phyloP scores from a whole-genome alignment of 208 protist species.

The Trypanosoma lewisi region DNA sequence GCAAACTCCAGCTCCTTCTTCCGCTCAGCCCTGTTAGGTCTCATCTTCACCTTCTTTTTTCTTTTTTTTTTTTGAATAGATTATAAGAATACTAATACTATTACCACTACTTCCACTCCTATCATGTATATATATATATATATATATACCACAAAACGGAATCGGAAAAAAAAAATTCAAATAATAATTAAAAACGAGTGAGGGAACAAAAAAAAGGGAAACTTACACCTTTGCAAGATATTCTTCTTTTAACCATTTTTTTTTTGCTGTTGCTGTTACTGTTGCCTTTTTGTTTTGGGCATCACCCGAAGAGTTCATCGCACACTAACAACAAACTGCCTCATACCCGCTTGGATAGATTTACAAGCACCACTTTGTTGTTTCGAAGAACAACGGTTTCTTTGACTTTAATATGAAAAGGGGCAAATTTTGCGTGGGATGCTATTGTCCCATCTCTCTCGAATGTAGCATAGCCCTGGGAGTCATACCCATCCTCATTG shows the following conservation, averaged over 20 bases:
- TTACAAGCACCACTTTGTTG: constrained; percentile 56
- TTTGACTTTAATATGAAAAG: constrained; percentile 44
- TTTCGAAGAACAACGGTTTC: constrained; percentile 69
- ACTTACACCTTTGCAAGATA: too few relatives aligned
- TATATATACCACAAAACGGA: too few relatives aligned
- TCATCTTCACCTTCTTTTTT: constrained; percentile 46
- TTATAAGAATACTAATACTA: neutral
- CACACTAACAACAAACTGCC: neutral
- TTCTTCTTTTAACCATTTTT: too few relatives aligned
- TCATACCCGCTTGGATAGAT: constrained; percentile 37
- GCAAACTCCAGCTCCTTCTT: constrained; percentile 61
- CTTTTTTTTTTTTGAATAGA: constrained; percentile 4
- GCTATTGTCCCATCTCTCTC: constrained; percentile 68
- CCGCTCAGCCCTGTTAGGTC: constrained; percentile 47
- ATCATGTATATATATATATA: constrained; percentile 1
- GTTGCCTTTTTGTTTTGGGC: too few relatives aligned
- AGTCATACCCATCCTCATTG: constrained; percentile 57
- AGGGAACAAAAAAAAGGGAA: neutral
- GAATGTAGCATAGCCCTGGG: constrained; percentile 73
- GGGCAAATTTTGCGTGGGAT: constrained; percentile 38
- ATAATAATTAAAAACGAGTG: neutral
- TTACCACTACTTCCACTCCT: too few relatives aligned
- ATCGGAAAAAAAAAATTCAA: neutral
- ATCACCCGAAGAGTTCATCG: too few relatives aligned
- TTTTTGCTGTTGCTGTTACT: too few relatives aligned